Base-by-base conservation (phyloP, 1,139 yeast genomes). In the Yamadazyma epiphylla region DNA sequence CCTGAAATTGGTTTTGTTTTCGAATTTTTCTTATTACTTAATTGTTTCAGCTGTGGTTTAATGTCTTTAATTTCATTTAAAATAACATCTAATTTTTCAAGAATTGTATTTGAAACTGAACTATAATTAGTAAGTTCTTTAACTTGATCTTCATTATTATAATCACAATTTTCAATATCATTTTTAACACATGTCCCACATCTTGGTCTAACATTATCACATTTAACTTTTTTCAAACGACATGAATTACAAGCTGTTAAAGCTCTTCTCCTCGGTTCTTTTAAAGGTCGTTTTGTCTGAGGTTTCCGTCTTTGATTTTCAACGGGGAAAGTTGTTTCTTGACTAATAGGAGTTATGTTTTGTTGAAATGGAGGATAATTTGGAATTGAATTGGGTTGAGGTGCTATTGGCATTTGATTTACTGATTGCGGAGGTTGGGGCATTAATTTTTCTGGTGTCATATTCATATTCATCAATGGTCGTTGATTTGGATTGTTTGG, bases 131-230 rank as follows among this genome's bases (percentile, higher is more conserved):
- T 34, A 24, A 45, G 42, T 29, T 58, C 66, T 28, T 49, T 52
- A 6, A 35, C 41, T 33, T 42, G 49, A 17, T 54, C 65, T 37
- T 52, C 64, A 25, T 55, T 46, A 15, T 55, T 43, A 39, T 60
- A 64, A 36, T 60, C 60, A 40, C 70, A 64, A 24, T 40, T 41
- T 6, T 36, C 27, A 32, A 48, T 52, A 13, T 60, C 62, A 45
- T 53, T 66, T 36, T 60, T 61, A 5, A 43, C 41, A 48, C 80
- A 74, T 15, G 77, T 58, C 0, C 74, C 67, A 46, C 80, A 74
- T 14, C 55, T 43, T 2, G 80, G 80, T 39, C 71, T 57, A 17
- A 45, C 49, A 33, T 76, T 65, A 43, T 74, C 80, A 56, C 80
- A 74, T 42, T 70, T 67, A 33, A 68, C 60, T 41, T 71, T 71